These are phyloP conservation scores for Calocybe gangraenosa DNA, from an alignment of 768 basidiomycete species.

Conservation along the genomic window DNA sequence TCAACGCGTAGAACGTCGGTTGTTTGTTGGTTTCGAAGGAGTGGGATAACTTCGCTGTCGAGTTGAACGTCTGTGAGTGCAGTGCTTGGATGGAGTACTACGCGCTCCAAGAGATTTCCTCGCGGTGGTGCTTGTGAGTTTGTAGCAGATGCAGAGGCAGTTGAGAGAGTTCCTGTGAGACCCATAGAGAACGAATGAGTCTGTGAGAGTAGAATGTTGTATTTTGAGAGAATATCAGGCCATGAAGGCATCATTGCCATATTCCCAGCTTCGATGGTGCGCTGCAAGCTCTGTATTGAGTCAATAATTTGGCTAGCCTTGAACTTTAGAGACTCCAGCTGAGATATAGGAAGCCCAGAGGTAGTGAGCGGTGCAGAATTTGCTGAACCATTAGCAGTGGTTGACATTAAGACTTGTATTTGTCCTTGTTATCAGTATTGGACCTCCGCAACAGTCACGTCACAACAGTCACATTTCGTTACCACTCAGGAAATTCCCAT, in stretches of 20 bases:
- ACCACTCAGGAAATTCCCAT: background rate
- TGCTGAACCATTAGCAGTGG: no score
- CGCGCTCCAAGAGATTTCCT: constrained; percentile 54
- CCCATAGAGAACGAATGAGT: constrained; percentile 68
- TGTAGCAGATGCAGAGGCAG: background rate
- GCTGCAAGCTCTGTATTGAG: constrained; percentile 61
- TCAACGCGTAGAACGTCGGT: constrained; percentile 70
- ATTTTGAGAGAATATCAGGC: constrained; percentile 85
- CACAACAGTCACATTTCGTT: no score
- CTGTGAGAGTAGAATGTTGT: constrained; percentile 80
- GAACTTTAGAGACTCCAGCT: constrained; percentile 74
- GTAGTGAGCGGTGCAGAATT: constrained; percentile 9
- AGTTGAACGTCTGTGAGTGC: constrained; percentile 61
- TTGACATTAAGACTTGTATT: no score
- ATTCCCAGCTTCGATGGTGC: constrained; percentile 56
- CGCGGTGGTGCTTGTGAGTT: constrained; percentile 13
- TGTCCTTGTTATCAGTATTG: no score
- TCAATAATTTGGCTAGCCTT: constrained; percentile 79
- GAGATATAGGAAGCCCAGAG: constrained; percentile 33
- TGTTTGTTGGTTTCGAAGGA: constrained; percentile 78
- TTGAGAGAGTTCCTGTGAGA: constrained; percentile 25
- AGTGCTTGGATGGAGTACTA: constrained; percentile 62
- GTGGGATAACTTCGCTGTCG: constrained; percentile 68
- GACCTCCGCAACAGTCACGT: no score
- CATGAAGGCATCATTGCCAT: constrained; percentile 68